Evolutionary conservation across 2,329 filamentous ascomycete species (phyloP).

Genomic region (Fusarium domesticum): DNA sequence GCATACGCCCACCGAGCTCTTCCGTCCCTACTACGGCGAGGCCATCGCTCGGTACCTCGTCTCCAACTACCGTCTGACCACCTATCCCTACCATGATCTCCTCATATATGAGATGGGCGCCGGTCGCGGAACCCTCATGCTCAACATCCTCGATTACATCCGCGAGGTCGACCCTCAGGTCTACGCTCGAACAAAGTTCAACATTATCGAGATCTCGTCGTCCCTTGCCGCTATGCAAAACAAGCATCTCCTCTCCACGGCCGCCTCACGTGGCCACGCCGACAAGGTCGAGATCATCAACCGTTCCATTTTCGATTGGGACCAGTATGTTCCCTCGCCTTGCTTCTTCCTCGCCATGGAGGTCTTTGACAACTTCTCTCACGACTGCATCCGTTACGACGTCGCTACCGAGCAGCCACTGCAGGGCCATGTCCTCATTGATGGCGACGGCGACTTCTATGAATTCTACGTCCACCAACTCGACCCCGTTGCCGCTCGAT

Average conservation of each 20-base stretch:
- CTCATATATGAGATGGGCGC: slow-evolving; percentile 99
- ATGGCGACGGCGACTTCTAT: slow-evolving; percentile 82
- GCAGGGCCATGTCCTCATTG: slow-evolving; percentile 86
- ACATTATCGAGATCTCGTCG: slow-evolving; percentile 91
- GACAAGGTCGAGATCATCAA: slow-evolving; percentile 94
- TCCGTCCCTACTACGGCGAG: slow-evolving; percentile 94
- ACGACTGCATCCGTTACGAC: slow-evolving; percentile 92
- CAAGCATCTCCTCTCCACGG: slow-evolving; percentile 63
- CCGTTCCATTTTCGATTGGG: slow-evolving; percentile 92
- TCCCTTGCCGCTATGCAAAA: slow-evolving; percentile 76
- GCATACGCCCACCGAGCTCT: slow-evolving; percentile 98
- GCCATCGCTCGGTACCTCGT: slow-evolving; percentile 94
- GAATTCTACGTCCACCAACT: slow-evolving; percentile 84
- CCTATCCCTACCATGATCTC: slow-evolving; percentile 93
- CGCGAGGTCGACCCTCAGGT: slow-evolving; percentile 84
- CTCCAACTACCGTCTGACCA: slow-evolving; percentile 89
- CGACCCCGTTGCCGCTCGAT: slow-evolving; percentile 79
- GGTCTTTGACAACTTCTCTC: slow-evolving; percentile 97
- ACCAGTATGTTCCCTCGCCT: slow-evolving; percentile 78
- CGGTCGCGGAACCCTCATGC: slow-evolving; percentile 94
- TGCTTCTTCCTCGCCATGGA: slow-evolving; percentile 98
- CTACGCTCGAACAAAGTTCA: slow-evolving; percentile 89
- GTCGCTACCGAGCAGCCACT: slow-evolving; percentile 74
- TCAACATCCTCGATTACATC: slow-evolving; percentile 97
- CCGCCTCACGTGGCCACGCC: slow-evolving; percentile 70